Evolutionary conservation across 345 rosid species (phyloP), one percentile per base, ranked within the genome.

Genomic region (Hibiscus trionum): DNA sequence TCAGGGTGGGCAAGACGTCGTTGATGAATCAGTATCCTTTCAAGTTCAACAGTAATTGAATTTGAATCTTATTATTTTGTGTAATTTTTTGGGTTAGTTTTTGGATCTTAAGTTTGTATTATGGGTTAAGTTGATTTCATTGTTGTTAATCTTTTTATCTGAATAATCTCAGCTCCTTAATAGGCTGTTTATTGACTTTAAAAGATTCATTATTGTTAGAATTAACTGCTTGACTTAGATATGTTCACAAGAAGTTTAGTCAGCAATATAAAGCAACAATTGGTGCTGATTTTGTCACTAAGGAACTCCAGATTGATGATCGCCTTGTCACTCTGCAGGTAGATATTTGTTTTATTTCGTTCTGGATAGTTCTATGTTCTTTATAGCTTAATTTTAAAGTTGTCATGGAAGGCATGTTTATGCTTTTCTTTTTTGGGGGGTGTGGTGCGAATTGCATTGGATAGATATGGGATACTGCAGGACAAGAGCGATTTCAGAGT

Each of bases 391-490:
- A 31, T 37, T 71, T 50, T 4, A 11, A 5, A 16, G 3, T 7
- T 50, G 16, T 60, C 17, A 14, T 7, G 7, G 72, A 17, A 2
- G 62, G 12, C 46, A 26, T 72, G 69, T 24, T 64, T 12, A 49
- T 60, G 58, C 44, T 33, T 11, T 11, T 69, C 24, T 12, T 11
- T 16, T 44, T 44, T 42, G 2, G 46, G 11, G 11, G 11, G 47
- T 44, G 27, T 1, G 17, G 29, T 6, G 5, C 31, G 56, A 50
- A 50, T 58, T n/a, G 64, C 5, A n/a, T 39, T 73, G 66, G 70
- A 58, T 83, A 94, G 98, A 88, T 94, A 85, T 94, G 98, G 98
- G 98, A 94, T 82, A 94, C 98, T 4, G 97, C 98, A 50, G 97
- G 97, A 53, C 98, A 91, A 84, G 98, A 94, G 69, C 82, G 97